phyloP scores from a whole-genome alignment of 208 protist species.

The Crithidia thermophila region DNA sequence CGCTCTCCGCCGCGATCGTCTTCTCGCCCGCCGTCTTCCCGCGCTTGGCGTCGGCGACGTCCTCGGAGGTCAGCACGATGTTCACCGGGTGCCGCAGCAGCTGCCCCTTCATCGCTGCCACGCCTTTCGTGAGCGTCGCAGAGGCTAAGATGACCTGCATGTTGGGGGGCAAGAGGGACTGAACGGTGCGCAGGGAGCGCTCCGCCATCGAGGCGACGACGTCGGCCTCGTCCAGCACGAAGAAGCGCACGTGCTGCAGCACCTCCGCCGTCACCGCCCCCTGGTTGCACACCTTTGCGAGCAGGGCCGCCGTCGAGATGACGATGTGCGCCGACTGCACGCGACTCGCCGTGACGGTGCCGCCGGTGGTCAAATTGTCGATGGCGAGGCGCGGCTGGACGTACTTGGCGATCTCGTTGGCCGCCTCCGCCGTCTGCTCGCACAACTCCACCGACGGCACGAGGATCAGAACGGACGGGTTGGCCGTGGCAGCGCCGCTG shows the following conservation, averaged over 20 bases:
- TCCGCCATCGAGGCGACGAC: slow-evolving; percentile 95
- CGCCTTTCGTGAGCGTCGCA: slow-evolving; percentile 93
- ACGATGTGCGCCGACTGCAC: slow-evolving; percentile 83
- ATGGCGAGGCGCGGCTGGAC: slow-evolving; percentile 79
- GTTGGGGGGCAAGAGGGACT: slow-evolving; percentile 77
- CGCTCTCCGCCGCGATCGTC: slow-evolving; percentile 36
- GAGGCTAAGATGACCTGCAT: slow-evolving; percentile 96
- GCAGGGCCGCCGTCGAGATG: slow-evolving; percentile 79
- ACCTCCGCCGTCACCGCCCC: slow-evolving; percentile 60
- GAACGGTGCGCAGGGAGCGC: slow-evolving; percentile 86
- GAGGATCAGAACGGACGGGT: slow-evolving; percentile 93
- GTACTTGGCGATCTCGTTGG: slow-evolving; percentile 70
- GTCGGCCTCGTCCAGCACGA: slow-evolving; percentile 97
- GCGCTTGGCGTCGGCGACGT: slow-evolving; percentile 53
- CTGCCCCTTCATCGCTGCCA: slow-evolving; percentile 93
- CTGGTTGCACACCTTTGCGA: slow-evolving; percentile 67
- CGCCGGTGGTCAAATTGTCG: slow-evolving; percentile 79
- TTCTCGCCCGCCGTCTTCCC: slow-evolving; percentile 44
- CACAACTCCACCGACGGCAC: slow-evolving; percentile 97
- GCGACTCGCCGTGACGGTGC: slow-evolving; percentile 55
- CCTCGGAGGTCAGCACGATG: slow-evolving; percentile 84
- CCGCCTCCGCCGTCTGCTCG: slow-evolving; percentile 92
- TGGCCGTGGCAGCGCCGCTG: slow-evolving; percentile 27
- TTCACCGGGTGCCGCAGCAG: slow-evolving; percentile 94
- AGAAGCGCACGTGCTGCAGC: slow-evolving; percentile 65